These are phyloP conservation scores for Petunia axillaris DNA, from an alignment of 257 asterid genomes.

Conservation along the genomic window DNA sequence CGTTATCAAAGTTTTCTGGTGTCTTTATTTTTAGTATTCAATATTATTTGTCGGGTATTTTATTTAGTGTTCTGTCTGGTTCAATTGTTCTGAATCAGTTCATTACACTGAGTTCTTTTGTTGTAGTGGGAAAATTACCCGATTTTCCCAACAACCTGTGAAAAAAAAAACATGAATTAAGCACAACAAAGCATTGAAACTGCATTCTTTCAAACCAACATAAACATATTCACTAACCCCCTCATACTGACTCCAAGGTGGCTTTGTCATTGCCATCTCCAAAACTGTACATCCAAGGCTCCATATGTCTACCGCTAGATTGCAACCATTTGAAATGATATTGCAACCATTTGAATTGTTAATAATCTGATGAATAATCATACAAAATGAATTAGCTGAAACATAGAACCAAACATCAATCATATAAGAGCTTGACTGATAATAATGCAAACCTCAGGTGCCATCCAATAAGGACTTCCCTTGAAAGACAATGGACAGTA, in stretches of 20 bases:
- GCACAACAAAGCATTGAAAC: constrained; percentile 19
- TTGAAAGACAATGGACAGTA: constrained; percentile 59
- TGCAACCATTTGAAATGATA: no score
- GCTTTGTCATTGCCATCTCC: constrained; percentile 97
- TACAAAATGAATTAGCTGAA: constrained; percentile 21
- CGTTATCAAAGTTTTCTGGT: no score
- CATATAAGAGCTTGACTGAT: not conserved
- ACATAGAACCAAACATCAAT: not conserved
- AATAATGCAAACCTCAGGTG: constrained; percentile 73
- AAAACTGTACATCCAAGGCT: constrained; percentile 98
- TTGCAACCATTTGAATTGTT: constrained; percentile 82
- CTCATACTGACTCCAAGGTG: constrained; percentile 99
- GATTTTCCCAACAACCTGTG: no score
- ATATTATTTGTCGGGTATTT: no score
- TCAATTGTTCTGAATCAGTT: no score
- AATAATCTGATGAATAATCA: constrained; percentile 51
- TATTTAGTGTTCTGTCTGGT: no score
- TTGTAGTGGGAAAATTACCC: no score
- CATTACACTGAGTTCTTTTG: no score
- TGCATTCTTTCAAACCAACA: constrained; percentile 14
- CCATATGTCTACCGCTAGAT: constrained; percentile 97
- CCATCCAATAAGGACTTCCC: constrained; percentile 92
- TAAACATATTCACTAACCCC: constrained; percentile 70
- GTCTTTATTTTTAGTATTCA: no score
- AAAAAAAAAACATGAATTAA: constrained; percentile 32